Percentiles rank a stretch among this genome's conserved stretches.
Evolutionary conservation across 2,329 filamentous ascomycete species (phyloP).

Genomic region (Xylariaceae sp.): DNA sequence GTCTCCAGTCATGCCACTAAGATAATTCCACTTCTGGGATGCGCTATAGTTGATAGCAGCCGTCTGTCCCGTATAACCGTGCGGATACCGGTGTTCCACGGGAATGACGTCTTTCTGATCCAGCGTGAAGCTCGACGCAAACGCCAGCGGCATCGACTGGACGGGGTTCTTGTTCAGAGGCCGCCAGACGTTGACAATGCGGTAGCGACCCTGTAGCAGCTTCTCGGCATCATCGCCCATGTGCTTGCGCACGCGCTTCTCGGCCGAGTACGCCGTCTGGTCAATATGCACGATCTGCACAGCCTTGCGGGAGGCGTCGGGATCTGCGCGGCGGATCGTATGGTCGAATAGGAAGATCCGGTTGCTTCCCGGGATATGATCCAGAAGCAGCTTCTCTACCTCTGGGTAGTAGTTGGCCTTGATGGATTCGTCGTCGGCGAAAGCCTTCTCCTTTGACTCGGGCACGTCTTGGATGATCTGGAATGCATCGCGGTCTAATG

Average conservation of each 20-base stretch:
- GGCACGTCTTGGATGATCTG: conserved; percentile 65
- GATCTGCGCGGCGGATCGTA: conserved; percentile 75
- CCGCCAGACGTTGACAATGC: conserved; percentile 89
- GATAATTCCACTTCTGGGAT: conserved; percentile 77
- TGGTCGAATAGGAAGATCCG: conserved; percentile 84
- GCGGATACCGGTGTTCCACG: conserved; percentile 76
- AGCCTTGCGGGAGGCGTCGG: conserved; percentile 67
- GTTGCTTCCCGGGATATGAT: conserved; percentile 69
- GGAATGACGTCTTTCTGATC: conserved; percentile 69
- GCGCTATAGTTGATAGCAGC: conserved; percentile 69
- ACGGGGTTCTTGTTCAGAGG: conserved; percentile 66
- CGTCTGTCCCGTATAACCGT: conserved; percentile 74
- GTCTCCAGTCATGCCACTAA: conserved; percentile 76
- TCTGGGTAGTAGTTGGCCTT: conserved; percentile 81
- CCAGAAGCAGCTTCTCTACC: conserved; percentile 73
- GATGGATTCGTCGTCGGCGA: conserved; percentile 74
- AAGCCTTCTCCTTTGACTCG: conserved; percentile 63
- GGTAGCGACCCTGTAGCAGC: conserved; percentile 72
- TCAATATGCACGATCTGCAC: conserved; percentile 82
- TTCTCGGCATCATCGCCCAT: conserved; percentile 63
- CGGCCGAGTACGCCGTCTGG: conserved; percentile 73
- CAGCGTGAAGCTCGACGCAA: conserved; percentile 70
- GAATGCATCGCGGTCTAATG: conserved; percentile 78
- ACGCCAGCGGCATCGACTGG: conserved; percentile 71
- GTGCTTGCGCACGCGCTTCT: conserved; percentile 71